Percentiles rank a stretch among this genome's conserved stretches.
phyloP scores from a whole-genome alignment of 148 eudicot species.

The Pharnaceum exiguum region DNA sequence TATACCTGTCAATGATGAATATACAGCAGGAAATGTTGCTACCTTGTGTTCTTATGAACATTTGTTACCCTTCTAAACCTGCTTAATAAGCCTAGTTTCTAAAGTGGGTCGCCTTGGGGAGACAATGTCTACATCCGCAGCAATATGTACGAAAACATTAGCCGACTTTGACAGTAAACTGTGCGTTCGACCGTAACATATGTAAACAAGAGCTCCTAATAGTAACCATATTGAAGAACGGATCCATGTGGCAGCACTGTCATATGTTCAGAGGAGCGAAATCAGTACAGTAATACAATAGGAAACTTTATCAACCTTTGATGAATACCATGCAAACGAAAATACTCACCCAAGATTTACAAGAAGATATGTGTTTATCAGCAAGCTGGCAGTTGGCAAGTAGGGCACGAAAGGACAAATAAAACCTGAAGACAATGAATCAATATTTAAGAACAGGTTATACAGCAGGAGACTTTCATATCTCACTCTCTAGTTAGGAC shows the following conservation, averaged over 20 bases:
- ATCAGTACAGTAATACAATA: not conserved
- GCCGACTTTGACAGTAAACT: slow-evolving; percentile 29
- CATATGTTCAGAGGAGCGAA: not conserved
- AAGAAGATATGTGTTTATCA: slow-evolving; percentile 62
- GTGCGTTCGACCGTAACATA: slow-evolving; percentile 50
- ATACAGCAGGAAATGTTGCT: too few species aligned
- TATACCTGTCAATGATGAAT: too few species aligned
- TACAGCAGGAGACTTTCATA: too few species aligned
- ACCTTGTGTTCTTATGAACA: too few species aligned
- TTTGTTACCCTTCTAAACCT: too few species aligned
- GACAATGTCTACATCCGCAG: not conserved
- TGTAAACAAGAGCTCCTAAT: slow-evolving; percentile 43
- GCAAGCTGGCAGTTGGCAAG: slow-evolving; percentile 54
- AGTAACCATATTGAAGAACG: slow-evolving; percentile 56
- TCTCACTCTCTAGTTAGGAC: too few species aligned
- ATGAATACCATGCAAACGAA: not conserved
- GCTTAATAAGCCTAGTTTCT: too few species aligned
- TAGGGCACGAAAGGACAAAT: slow-evolving; percentile 65
- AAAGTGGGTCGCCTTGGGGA: not conserved
- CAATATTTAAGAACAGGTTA: too few species aligned
- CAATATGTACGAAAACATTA: slow-evolving; percentile 19
- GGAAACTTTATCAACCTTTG: not conserved
- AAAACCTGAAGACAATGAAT: slow-evolving; percentile 49
- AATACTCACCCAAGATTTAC: slow-evolving; percentile 63
- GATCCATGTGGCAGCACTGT: slow-evolving; percentile 50